Conservation (phyloP, 2,329 filamentous ascomycete genomes). For the Botrytis paeoniae region DNA sequence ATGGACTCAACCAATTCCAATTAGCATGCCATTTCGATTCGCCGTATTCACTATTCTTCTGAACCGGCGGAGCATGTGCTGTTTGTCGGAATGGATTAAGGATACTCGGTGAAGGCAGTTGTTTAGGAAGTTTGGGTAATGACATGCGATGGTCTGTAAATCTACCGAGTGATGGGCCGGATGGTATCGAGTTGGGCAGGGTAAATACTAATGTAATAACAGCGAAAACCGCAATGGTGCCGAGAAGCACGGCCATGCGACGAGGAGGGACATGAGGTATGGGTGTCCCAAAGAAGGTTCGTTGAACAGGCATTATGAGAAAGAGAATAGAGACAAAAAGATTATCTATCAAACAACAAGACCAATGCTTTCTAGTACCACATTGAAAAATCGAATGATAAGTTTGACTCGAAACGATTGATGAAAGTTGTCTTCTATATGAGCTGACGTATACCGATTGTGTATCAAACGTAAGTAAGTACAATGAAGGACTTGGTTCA, state of each 20-base stretch:
- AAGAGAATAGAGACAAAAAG: slow-evolving; percentile 1
- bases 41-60: slow-evolving; percentile 74
- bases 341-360: neutral
- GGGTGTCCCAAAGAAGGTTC: slow-evolving; percentile 47
- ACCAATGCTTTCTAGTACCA: neutral
- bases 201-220: slow-evolving; percentile 53
- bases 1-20: slow-evolving; percentile 88
- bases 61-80: slow-evolving; percentile 68
- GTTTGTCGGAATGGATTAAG: slow-evolving; percentile 67
- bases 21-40: slow-evolving; percentile 83
- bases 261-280: slow-evolving; percentile 51
- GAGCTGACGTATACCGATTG: slow-evolving; percentile 5
- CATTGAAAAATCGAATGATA: neutral
- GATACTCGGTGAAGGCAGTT: slow-evolving; percentile 41
- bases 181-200: slow-evolving; percentile 48
- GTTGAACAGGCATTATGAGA: slow-evolving; percentile 46
- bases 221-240: slow-evolving; percentile 51
- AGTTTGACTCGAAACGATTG: neutral
- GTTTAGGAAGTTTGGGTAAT: slow-evolving; percentile 47
- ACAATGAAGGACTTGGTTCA: neutral
- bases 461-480: neutral
- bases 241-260: slow-evolving; percentile 51
- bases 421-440: neutral
- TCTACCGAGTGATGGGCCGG: slow-evolving; percentile 48
- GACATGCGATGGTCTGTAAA: slow-evolving; percentile 50